These are phyloP conservation scores for Noccaea caerulescens DNA, from an alignment of 345 rosid genomes.

Conservation along the genomic window DNA sequence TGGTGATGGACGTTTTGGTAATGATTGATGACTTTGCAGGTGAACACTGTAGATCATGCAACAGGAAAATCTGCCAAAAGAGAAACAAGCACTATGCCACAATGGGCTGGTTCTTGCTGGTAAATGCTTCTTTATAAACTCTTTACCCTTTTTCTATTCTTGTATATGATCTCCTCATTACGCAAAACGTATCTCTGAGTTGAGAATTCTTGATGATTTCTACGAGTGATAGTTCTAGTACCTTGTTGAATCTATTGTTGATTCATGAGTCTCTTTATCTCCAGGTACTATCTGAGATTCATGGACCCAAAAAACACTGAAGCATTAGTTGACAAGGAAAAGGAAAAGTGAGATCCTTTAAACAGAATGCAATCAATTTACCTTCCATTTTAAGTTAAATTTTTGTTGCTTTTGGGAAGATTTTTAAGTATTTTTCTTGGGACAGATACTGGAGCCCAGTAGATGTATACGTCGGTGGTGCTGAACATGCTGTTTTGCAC, in stretches of 20 bases:
- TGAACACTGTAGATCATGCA: constrained; percentile 59
- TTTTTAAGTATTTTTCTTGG: constrained; percentile 17
- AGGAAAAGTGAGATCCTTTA: constrained; percentile 67
- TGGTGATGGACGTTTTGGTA: not conserved
- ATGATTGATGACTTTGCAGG: constrained; percentile 50
- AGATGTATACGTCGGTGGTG: constrained; percentile 95
- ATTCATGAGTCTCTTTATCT: constrained; percentile 28
- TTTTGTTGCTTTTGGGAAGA: not conserved
- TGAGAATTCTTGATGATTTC: not conserved
- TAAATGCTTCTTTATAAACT: constrained; percentile 35
- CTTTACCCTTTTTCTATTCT: constrained; percentile 7
- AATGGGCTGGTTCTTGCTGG: constrained; percentile 99
- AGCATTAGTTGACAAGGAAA: constrained; percentile 72
- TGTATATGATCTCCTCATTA: constrained; percentile 3
- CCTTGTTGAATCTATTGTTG: not conserved
- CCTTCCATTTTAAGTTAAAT: not conserved
- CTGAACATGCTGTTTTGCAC: constrained; percentile 98
- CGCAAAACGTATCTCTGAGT: not conserved
- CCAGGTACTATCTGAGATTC: constrained; percentile 97
- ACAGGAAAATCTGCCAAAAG: constrained; percentile 79
- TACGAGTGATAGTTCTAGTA: not conserved
- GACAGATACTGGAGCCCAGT: constrained; percentile 92
- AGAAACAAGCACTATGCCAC: constrained; percentile 99
- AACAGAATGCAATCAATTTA: not conserved
- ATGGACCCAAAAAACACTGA: constrained; percentile 84